Conservation (phyloP, 2,329 filamentous ascomycete genomes). For the Fonsecaea multimorphosa region DNA sequence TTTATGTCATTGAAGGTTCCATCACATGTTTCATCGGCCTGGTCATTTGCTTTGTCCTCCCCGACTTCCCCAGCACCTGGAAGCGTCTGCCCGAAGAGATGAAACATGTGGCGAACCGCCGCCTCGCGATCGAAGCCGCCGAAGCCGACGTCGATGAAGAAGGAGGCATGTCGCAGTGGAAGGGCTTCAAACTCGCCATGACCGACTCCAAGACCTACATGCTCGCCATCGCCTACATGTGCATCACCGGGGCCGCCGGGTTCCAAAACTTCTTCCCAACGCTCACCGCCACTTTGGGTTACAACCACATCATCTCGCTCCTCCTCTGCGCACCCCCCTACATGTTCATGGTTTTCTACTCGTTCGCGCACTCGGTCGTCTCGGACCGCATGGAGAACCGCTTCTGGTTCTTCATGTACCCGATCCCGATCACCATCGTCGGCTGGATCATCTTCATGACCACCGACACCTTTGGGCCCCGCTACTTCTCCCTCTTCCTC, state of each 20-base stretch:
- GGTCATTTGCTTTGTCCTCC: slow-evolving; percentile 44
- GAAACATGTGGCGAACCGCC: slow-evolving; percentile 54
- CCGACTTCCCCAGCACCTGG: slow-evolving; percentile 55
- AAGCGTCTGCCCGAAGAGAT: slow-evolving; percentile 51
- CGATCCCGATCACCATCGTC: slow-evolving; percentile 58
- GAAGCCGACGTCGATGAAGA: slow-evolving; percentile 57
- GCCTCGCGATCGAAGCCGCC: slow-evolving; percentile 58
- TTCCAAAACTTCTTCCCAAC: slow-evolving; percentile 66
- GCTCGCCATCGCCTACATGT: slow-evolving; percentile 57
- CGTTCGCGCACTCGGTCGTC: slow-evolving; percentile 51
- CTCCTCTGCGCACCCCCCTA: slow-evolving; percentile 62
- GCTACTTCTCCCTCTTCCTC: slow-evolving; percentile 63
- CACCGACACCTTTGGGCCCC: slow-evolving; percentile 57
- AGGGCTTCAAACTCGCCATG: slow-evolving; percentile 59
- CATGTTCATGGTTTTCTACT: slow-evolving; percentile 60
- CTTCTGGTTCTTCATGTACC: slow-evolving; percentile 61
- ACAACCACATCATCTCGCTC: slow-evolving; percentile 55
- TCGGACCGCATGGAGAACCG: slow-evolving; percentile 56
- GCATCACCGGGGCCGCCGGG: slow-evolving; percentile 57
- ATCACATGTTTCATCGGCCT: slow-evolving; percentile 53
- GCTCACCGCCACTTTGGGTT: slow-evolving; percentile 54
- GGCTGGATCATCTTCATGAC: slow-evolving; percentile 64
- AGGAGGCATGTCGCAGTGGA: slow-evolving; percentile 55
- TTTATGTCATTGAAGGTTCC: slow-evolving; percentile 64
- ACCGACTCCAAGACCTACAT: slow-evolving; percentile 51